Evolutionary conservation across 306 rosid species (phyloP), one percentile per base, ranked within the genome.

Genomic region (Cucurbita moschata): DNA sequence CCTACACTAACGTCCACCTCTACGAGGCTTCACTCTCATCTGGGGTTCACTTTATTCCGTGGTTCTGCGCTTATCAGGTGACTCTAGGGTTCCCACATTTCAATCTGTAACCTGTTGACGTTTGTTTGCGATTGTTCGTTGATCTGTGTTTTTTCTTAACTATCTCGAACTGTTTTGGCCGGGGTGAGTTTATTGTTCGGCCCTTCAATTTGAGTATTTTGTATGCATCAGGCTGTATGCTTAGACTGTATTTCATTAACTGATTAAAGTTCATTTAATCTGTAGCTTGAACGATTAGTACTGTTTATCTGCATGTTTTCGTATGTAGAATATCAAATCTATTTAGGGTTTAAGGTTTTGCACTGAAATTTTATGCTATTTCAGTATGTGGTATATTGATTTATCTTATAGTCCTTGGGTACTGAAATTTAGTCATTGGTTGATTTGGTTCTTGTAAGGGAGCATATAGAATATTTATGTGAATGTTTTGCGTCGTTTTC

Each of bases 41-140:
- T 73, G 82, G 64, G 64, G 52, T 60, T 80, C 69, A 30, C 63
- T 78, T 71, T 64, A 67, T 73, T 84, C 72, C 72, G 91, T 82
- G 89, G 86, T 73, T 83, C 81, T 51, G 82, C 84, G 67, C 70
- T 16, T 76, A 43, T 79, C 83, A 73, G 93, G 96, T 86, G 80
- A 50, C 74, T 30, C 80, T 83, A 76, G 87, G 82, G 82, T 77
- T 83, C 57, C 68, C 19, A 49, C 6, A 3, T 61, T 38, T 42
- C 9, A 26, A 23, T 42, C 53, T 68, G 5, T 46, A 21, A 50
- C 30, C 1, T 2, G 35, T 7, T 4, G 7, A 57, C 49, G 19
- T 19, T 60, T 43, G 15, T 30, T 35, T 12, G 4, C 16, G 43
- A 51, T 26, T 42, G 10, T 15, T 59, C 47, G 59, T 21, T 37